Base-by-base conservation (phyloP, 305 asterid species). In the Fraxinus sp. region DNA sequence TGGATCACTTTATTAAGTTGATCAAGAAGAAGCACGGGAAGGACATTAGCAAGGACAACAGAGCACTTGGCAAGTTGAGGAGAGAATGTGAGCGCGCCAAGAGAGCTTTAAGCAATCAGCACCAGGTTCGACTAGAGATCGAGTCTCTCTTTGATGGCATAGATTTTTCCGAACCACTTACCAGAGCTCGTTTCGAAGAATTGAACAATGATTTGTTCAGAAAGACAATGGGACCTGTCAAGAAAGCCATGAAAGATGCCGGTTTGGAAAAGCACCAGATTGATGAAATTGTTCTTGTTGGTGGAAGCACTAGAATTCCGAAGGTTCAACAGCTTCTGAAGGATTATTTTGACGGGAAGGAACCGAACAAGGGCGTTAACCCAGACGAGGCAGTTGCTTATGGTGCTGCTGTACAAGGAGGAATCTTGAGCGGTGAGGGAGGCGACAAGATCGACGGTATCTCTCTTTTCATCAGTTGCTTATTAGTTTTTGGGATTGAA, bases 351-450 rank as follows among this genome's bases (percentile, higher is more conserved):
- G 95, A 92, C 18, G 94, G 97, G 78, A 94, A 93, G 88, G 97
- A 93, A 75, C 97, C 94, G 73, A 91, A 78, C 92, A 93, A 91
- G 85, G 95, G 95, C 62, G 97, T 94, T 64, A 92, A 94, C 90
- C 97, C 97, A 0, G 98, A 93, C 7, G 97, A 94, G 88, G 97
- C 97, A 0, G 97, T 94, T 71, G 97, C 97, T 83, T 92, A 74
- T 70, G 98, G 98, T 74, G 97, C 98, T 78, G 97, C 97, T 2
- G 98, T 94, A 7, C 98, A 93, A 85, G 98, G 98, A 83, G 95
- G 93, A 22, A 92, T 94, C 87, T 78, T 94, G 85, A 92, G 98
- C 41, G 95, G 97, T 57, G 97, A 93, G 86, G 97, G 97, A 7
- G 95, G 94, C 28, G 94, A 92, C 33, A 93, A 90, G 84, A 91